These are phyloP conservation scores for Ceratocystis lukuohia DNA, from an alignment of 2,329 filamentous ascomycete genomes.

Conservation along the genomic window DNA sequence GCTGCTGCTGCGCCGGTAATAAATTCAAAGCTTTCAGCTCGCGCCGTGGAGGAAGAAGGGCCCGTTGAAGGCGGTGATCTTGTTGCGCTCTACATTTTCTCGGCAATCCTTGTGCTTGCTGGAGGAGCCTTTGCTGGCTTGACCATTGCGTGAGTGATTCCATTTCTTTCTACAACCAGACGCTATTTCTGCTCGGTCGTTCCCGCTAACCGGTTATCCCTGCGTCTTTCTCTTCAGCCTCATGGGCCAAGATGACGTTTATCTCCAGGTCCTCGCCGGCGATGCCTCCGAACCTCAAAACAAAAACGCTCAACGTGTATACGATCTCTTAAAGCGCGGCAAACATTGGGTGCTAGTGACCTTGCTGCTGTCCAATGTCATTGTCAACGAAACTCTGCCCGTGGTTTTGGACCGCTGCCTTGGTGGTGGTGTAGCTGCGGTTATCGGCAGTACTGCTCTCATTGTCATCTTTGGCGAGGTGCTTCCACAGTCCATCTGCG, in stretches of 20 bases:
- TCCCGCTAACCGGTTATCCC: neutral
- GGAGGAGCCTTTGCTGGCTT: slow-evolving; percentile 91
- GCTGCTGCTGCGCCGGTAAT: slow-evolving; percentile 36
- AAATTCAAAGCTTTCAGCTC: slow-evolving; percentile 16
- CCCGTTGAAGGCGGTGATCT: slow-evolving; percentile 49
- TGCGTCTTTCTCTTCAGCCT: slow-evolving; percentile 26
- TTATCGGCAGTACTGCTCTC: slow-evolving; percentile 80
- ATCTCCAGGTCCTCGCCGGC: slow-evolving; percentile 83
- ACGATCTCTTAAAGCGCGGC: slow-evolving; percentile 66
- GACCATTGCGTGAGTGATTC: slow-evolving; percentile 59
- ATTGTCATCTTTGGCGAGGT: slow-evolving; percentile 99
- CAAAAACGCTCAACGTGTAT: slow-evolving; percentile 69
- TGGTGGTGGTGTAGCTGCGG: slow-evolving; percentile 86
- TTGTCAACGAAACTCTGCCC: slow-evolving; percentile 91
- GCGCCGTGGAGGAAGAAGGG: slow-evolving; percentile 32
- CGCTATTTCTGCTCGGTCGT: neutral
- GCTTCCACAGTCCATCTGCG: slow-evolving; percentile 88
- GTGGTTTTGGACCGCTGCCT: slow-evolving; percentile 90
- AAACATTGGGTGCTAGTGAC: slow-evolving; percentile 99
- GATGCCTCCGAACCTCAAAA: slow-evolving; percentile 76
- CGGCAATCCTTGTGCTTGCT: slow-evolving; percentile 66
- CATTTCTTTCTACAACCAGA: neutral
- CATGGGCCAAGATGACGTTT: slow-evolving; percentile 79
- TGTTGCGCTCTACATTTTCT: slow-evolving; percentile 70
- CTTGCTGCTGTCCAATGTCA: slow-evolving; percentile 84